Evolutionary conservation across 2,329 filamentous ascomycete genomes (phyloP), one percentile per base, ranked within the genome.

Genomic region (Coleophoma eucalyptorum): DNA sequence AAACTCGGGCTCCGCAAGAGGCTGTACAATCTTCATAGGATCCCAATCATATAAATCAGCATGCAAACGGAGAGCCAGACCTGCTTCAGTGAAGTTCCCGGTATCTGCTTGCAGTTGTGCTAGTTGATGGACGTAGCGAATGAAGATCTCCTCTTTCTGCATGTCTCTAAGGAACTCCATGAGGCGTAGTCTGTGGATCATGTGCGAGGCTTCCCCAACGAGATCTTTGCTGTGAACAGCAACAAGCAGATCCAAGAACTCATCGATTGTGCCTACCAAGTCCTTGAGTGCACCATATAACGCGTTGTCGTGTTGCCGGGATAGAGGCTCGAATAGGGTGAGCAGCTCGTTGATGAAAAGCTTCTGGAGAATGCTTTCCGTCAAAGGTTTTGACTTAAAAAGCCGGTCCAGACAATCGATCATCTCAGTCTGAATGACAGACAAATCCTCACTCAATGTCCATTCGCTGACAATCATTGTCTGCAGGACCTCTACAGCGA

Each of bases 401-500:
- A 96, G 82, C 20, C 80, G 77, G 65, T 99, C 94, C 49, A 99
- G 73, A 58, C 89, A 95, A 62, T 97, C 93, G 60, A 99, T 96
- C 75, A 97, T 92, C 69, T 97, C 94, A 2, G 91, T 94, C 69
- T 97, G 92, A 47, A 99, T 89, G 44, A 94, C 84, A 2, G 87
- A 87, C 44, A 99, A 73, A 65, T 97, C 93, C 65, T 96, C 89
- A 65, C 91, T 97, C 56, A 99, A 71, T 15, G 91, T 92, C 94
- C 94, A 99, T 69, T 99, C 94, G 70, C 92, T 96, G 58, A 97
- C 86, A 62, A 99, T 96, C 94, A 99, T 99, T 3, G 91, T 96
- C 67, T 96, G 91, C 55, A 99, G 71, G 18, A 99, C 89, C 66
- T 96, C 89, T 31, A 97, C 91, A 1, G 93, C 94, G 68, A 96